Evolutionary conservation across 2,329 filamentous ascomycete genomes (phyloP), one percentile per base, ranked within the genome.

Genomic region (Trichoderma atroviride): DNA sequence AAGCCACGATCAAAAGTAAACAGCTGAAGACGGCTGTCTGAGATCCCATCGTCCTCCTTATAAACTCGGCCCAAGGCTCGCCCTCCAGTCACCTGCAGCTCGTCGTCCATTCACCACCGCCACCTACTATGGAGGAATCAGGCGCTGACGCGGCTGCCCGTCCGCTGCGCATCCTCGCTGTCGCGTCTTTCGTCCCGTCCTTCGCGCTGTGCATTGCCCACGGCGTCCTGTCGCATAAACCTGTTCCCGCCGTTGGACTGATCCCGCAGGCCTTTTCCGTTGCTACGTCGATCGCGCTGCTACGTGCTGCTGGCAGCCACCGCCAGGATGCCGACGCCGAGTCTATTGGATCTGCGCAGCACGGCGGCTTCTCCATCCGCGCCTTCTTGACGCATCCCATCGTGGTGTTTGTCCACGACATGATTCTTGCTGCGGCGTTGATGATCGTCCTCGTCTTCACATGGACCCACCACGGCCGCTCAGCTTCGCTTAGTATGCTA

Each of bases 371-470:
- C 19, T 55, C 50, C 9, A 10, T 73, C 6, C 66, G 68, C 29
- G 58, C 52, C 2, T 47, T 66, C 19, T 53, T 74, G 7, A 73
- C 73, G 27, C 76, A 78, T 62, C 79, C 81, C 2, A 75, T 83
- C 57, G 56, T 79, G 37, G 75, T 80, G n/a, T 83, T 83, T 71
- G 69, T 75, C 27, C 75, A 74, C 43, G 81, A 83, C 70, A 71
- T 76, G 5, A 62, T 79, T 9, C 76, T 83, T 3, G 78, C 80
- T 9, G 75, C 78, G 0, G 76, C 77, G 5, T 71, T 81, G 14
- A 78, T 83, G 78, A 71, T 80, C 7, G 79, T 82, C 5, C 70
- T 83, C 62, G 78, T 82, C 27, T 80, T 81, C 43, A 82, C 81
- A 0, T 83, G 81, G 80, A 78, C 78, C 50, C 71, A 72, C 40